Base-by-base conservation (phyloP, 805 yeast genomes). In the Starmerella roubikii region DNA sequence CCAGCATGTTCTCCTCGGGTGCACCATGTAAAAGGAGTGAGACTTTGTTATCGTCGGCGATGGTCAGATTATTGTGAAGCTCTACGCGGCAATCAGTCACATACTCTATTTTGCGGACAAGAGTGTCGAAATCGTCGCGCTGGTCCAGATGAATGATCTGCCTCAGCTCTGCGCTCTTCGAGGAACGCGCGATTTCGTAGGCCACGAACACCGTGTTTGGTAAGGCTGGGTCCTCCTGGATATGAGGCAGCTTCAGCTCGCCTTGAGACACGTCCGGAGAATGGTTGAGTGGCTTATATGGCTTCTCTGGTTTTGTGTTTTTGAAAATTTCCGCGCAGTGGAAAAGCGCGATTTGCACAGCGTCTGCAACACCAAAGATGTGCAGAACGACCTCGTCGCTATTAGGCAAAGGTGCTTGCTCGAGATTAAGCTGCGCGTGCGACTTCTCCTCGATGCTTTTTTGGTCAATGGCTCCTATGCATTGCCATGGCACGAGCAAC, bases 361-460 rank as follows among this genome's bases (percentile, higher is more conserved):
- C 85, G 60, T 83, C 93, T 1, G 85, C 84, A 12, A 80, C 88
- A 6, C 94, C 94, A 4, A 69, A 64, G 7, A 83, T 69, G 19
- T 74, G 66, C 34, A 84, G 61, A 17, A 79, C 65, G 42, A 93
- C 67, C 55, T 84, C 94, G 13, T 85, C 81, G 0, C 88, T 78
- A 44, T 69, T 71, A 1, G 91, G 81, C 47, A 84, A 60, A 13
- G 76, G 71, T 33, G 72, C 71, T 30, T 78, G 83, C 19, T 78
- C 80, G 2, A 93, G 91, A 48, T 68, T 71, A 40, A 84, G 65
- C 41, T 71, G 67, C 2, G 93, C 86, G 3, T 88, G 85, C 13
- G 91, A 79, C 45, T 69, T 68, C 39, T 78, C 85, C 57, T 83
- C 93, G 46, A 83, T 81, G n/a, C n/a, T n/a, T n/a, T n/a, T n/a